Percentiles rank a stretch among this genome's conserved stretches.
Conservation (phyloP, 371 early-diverging fungal species). For the Mucor circinelloides region DNA sequence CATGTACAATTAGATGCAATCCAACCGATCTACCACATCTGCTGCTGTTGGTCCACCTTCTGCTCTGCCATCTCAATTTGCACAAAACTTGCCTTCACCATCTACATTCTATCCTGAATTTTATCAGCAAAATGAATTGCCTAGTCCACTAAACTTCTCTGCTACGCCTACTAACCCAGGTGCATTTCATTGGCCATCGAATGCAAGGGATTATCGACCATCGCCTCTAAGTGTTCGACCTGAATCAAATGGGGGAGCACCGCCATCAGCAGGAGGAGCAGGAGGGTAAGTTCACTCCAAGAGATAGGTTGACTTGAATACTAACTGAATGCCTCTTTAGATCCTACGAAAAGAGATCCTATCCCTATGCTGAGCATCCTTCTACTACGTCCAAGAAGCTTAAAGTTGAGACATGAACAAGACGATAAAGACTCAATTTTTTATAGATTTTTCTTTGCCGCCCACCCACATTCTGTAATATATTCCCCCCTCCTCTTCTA, state of each 20-base stretch:
- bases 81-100: conserved; percentile 78
- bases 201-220: conserved; percentile 30
- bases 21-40: not conserved
- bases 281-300: conserved; percentile 13
- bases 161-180: conserved; percentile 57
- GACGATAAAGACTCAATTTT: not conserved
- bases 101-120: conserved; percentile 77
- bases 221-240: conserved; percentile 27
- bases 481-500: not conserved
- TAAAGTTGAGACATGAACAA: conserved; percentile 9
- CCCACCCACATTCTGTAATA: not conserved
- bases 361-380: conserved; percentile 4
- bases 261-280: not conserved
- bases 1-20: not conserved
- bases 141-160: conserved; percentile 68
- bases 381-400: conserved; percentile 8
- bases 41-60: conserved; percentile 8
- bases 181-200: conserved; percentile 66
- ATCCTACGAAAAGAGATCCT: conserved; percentile 1
- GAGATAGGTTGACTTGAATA: not conserved
- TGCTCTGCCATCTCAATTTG: conserved; percentile 59
- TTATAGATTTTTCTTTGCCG: not conserved
- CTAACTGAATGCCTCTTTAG: not conserved
- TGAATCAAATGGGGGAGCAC: not conserved
- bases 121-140: conserved; percentile 66